Base-by-base conservation (phyloP, 2,329 filamentous ascomycete species). In the Nannizziopsis arthrosporioides region DNA sequence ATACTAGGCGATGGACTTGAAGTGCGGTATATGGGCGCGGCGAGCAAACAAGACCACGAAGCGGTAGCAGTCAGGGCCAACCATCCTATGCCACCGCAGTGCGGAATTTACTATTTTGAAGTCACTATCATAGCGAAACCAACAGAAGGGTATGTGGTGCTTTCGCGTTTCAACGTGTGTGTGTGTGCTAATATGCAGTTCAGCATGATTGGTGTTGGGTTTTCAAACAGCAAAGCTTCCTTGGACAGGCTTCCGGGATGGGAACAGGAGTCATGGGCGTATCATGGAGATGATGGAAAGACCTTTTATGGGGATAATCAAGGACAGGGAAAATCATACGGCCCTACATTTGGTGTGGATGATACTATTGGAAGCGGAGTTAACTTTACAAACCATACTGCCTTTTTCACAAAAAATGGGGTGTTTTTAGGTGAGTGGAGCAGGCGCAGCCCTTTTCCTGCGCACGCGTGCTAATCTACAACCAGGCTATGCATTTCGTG, bases 61-160 rank as follows among this genome's bases (percentile, higher is more conserved):
- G 85, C 87, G 14, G 87, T 81, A 32, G 79, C 85, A 10, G 80
- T 94, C 50, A 80, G 92, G 48, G 79, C 89, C 22, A 84, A 98
- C 63, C 74, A 88, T 62, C 78, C 81, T 42, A 95, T 96, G 80
- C 88, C 92, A 3, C 75, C 80, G 32, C 84, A 94, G 60, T 92
- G 85, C 56, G 92, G 92, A 1, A 82, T 98, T 51, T 98, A 94
- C 65, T 98, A 98, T 64, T 98, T 81, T 61, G 92, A 98, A 59
- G 73, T 81, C 31, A 77, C 76, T 7, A 76, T 86, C 42, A 63
- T 81, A 44, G 77, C 78, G 6, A 79, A 81, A 58, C 77, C 77
- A 44, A 81, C 82, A 60, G 82, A 85, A 57, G 78, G 78, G 78
- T 81, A 71, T 54, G 74, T 57, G 9, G 30, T 39, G 30, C 54